phyloP scores from a whole-genome alignment of 306 rosid genomes.

The Corylus heterophylla region DNA sequence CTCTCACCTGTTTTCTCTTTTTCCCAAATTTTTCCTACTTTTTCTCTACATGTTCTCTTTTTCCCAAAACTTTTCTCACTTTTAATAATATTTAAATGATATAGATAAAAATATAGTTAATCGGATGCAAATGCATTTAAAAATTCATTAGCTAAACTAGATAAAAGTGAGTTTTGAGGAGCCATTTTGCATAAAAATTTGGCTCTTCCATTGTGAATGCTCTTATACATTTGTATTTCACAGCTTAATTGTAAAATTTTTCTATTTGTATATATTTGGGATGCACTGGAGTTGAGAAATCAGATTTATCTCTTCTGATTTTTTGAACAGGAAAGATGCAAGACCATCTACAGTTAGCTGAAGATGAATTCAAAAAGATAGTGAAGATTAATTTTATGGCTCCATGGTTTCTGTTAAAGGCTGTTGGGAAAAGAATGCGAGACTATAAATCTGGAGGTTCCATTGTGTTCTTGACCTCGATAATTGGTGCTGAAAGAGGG shows the following conservation, averaged over 20 bases:
- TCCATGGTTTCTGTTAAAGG: slow-evolving; percentile 70
- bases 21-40: too few species aligned
- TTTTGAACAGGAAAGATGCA: slow-evolving; percentile 63
- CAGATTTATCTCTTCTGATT: slow-evolving; percentile 14
- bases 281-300: background rate
- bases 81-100: too few species aligned
- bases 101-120: too few species aligned
- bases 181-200: too few species aligned
- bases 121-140: too few species aligned
- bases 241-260: background rate
- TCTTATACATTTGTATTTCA: background rate
- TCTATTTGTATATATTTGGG: background rate
- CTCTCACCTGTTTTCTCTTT: too few species aligned
- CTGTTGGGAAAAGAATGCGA: slow-evolving; percentile 72
- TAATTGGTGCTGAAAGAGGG: slow-evolving; percentile 74
- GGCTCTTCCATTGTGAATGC: too few species aligned
- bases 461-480: slow-evolving; percentile 58
- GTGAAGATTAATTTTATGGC: slow-evolving; percentile 72
- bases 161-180: too few species aligned
- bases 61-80: too few species aligned
- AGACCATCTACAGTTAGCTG: slow-evolving; percentile 54
- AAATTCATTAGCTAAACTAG: too few species aligned
- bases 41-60: too few species aligned
- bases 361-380: slow-evolving; percentile 61
- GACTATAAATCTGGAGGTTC: slow-evolving; percentile 77